Evolutionary conservation across 2,329 filamentous ascomycete species (phyloP).

Genomic region (Arachnopeziza araneosa): DNA sequence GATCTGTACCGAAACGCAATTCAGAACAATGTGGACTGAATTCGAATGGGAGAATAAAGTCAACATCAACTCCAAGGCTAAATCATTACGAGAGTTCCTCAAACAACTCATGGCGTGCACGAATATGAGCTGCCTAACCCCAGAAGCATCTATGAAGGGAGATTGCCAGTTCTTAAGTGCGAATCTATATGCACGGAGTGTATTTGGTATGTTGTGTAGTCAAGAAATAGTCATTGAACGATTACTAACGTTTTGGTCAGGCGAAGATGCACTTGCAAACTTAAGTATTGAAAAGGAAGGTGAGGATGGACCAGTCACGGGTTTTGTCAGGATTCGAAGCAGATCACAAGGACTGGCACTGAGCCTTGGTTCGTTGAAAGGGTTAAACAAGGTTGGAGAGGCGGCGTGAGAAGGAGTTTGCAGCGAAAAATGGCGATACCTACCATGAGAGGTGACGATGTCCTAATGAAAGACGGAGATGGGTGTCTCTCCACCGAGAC

Average conservation of each 20-base stretch:
- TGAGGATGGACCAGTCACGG: constrained; percentile 89
- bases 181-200: constrained; percentile 91
- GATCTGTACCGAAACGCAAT: constrained; percentile 93
- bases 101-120: constrained; percentile 94
- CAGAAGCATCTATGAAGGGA: constrained; percentile 91
- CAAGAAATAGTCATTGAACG: background rate
- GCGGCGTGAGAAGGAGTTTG: constrained; percentile 20
- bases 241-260: constrained; percentile 42
- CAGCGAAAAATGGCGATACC: background rate
- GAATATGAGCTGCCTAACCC: constrained; percentile 97
- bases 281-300: constrained; percentile 97
- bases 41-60: constrained; percentile 99
- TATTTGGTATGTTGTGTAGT: constrained; percentile 74
- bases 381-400: constrained; percentile 71
- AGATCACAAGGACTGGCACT: constrained; percentile 91
- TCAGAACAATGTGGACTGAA: constrained; percentile 99
- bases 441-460: background rate
- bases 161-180: constrained; percentile 98
- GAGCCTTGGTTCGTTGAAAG: constrained; percentile 90
- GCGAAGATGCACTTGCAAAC: constrained; percentile 96
- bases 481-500: background rate
- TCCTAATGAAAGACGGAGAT: background rate
- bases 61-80: constrained; percentile 98
- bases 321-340: constrained; percentile 96
- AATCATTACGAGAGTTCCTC: constrained; percentile 84